These are phyloP conservation scores for Gymnopus androsaceus DNA, from an alignment of 1,284 basidiomycete species.

Conservation along the genomic window DNA sequence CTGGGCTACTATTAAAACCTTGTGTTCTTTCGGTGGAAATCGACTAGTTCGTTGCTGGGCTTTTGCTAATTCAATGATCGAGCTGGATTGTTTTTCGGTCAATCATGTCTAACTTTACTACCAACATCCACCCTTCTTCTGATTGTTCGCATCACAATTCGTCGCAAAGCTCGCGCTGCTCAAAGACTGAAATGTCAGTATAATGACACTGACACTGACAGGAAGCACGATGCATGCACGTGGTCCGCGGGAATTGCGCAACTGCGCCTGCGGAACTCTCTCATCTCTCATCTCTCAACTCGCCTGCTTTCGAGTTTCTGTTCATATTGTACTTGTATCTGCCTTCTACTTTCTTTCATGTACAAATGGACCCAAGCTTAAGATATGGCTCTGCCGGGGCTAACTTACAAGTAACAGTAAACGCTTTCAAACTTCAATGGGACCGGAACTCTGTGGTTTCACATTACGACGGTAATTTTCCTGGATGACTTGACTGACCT, in stretches of 20 bases:
- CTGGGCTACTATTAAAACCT: too few relatives aligned
- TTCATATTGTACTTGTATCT: neutral
- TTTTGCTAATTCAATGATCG: too few relatives aligned
- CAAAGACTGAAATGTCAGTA: too few relatives aligned
- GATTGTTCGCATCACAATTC: too few relatives aligned
- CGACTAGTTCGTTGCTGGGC: too few relatives aligned
- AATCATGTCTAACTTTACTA: too few relatives aligned
- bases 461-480: slow-evolving; percentile 16
- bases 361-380: neutral
- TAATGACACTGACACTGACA: too few relatives aligned
- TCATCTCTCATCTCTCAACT: neutral
- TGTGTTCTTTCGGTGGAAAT: too few relatives aligned
- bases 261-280: neutral
- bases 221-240: too few relatives aligned
- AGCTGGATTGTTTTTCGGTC: too few relatives aligned
- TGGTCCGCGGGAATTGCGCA: neutral
- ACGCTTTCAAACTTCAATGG: slow-evolving; percentile 14
- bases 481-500: neutral
- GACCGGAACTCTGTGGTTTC: slow-evolving; percentile 5
- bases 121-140: too few relatives aligned
- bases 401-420: neutral
- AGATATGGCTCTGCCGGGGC: slow-evolving; percentile 10
- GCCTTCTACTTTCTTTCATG: neutral
- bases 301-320: neutral
- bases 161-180: too few relatives aligned